Percentiles rank a stretch among this genome's conserved stretches.
These are phyloP conservation scores for Aphanomyces invadans DNA, from an alignment of 352 stramenopile genomes.

Conservation along the genomic window DNA sequence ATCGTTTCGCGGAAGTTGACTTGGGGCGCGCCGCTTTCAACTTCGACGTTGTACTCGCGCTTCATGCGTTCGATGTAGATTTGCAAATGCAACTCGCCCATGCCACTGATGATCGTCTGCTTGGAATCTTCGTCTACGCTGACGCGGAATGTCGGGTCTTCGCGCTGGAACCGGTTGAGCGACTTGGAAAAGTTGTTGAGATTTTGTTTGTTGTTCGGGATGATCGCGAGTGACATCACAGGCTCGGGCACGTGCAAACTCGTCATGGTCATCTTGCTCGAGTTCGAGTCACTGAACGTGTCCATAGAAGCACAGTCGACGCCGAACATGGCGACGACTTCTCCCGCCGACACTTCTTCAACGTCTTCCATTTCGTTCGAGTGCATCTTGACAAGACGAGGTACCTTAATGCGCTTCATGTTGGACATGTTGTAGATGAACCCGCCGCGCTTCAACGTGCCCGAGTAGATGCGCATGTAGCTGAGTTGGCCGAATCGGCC, in stretches of 20 bases:
- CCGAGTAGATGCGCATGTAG: conserved; percentile 94
- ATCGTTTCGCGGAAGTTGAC: conserved; percentile 99
- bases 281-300: conserved; percentile 90
- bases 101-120: conserved; percentile 98
- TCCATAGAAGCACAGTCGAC: conserved; percentile 99
- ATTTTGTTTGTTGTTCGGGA: conserved; percentile 91
- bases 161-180: conserved; percentile 94
- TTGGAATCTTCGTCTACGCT: conserved; percentile 95
- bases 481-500: conserved; percentile 98
- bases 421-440: conserved; percentile 87
- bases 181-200: conserved; percentile 95
- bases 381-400: conserved; percentile 98
- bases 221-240: conserved; percentile 97
- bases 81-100: conserved; percentile 98
- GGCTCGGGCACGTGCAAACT: conserved; percentile 98
- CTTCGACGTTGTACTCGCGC: conserved; percentile 96
- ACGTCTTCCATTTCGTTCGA: conserved; percentile 99
- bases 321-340: conserved; percentile 99
- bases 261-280: conserved; percentile 90
- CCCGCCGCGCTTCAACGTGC: conserved; percentile 73
- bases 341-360: conserved; percentile 88
- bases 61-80: conserved; percentile 99
- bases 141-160: conserved; percentile 98
- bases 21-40: conserved; percentile 85
- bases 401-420: conserved; percentile 93